Percentiles rank a stretch among this genome's conserved stretches.
Evolutionary conservation across 2,329 filamentous ascomycete genomes (phyloP).

Genomic region (Calonectria multiphialidica): DNA sequence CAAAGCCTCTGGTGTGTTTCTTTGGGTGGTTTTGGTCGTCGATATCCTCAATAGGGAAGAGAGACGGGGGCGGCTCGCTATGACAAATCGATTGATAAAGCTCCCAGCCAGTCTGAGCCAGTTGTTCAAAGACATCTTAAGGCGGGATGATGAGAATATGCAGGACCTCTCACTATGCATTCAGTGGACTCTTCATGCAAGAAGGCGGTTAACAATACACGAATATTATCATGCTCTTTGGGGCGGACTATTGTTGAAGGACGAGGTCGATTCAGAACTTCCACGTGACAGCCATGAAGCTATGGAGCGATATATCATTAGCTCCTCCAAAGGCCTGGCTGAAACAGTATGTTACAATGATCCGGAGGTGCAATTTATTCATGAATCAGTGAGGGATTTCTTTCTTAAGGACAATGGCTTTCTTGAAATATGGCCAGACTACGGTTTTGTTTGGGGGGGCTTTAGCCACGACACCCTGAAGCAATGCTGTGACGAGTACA

Average conservation of each 20-base stretch:
- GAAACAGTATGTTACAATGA: neutral
- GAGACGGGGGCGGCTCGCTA: conserved; percentile 37
- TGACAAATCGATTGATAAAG: conserved; percentile 45
- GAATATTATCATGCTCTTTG: conserved; percentile 56
- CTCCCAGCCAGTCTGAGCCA: conserved; percentile 56
- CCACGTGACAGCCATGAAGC: neutral
- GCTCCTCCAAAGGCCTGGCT: neutral
- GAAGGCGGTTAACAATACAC: conserved; percentile 52
- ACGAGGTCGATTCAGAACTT: neutral
- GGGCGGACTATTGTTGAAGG: neutral
- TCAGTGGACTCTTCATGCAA: conserved; percentile 65
- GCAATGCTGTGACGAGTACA: too few species aligned
- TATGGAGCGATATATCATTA: neutral
- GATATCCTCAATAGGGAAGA: conserved; percentile 52
- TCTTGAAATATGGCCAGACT: too few species aligned
- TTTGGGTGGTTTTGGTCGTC: conserved; percentile 57
- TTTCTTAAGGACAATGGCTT: neutral
- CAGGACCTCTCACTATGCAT: conserved; percentile 59
- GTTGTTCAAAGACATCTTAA: conserved; percentile 65
- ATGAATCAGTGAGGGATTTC: neutral
- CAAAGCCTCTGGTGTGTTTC: conserved; percentile 57
- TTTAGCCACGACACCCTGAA: too few species aligned
- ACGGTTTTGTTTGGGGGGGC: too few species aligned
- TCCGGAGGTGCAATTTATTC: neutral
- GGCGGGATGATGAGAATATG: conserved; percentile 56